Conservation (phyloP, 805 yeast genomes). For the Millerozyma miso region DNA sequence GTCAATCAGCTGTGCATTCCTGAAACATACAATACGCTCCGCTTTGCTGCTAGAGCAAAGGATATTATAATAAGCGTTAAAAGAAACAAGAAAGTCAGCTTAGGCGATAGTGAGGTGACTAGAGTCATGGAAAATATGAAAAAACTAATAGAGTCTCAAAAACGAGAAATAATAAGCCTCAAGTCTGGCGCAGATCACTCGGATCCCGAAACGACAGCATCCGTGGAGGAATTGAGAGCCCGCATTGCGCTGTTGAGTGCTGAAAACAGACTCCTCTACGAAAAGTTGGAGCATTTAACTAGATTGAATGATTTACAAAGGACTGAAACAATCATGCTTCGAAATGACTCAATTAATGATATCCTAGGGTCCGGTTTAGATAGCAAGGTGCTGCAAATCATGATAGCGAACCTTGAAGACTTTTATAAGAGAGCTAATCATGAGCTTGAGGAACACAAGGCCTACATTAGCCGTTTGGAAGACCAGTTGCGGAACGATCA, state of each 20-base stretch:
- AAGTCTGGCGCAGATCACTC: conserved; percentile 11
- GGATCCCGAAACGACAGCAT: not conserved
- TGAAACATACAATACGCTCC: conserved; percentile 80
- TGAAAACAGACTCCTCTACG: conserved; percentile 62
- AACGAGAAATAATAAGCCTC: conserved; percentile 44
- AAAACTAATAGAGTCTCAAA: conserved; percentile 58
- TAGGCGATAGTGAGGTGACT: conserved; percentile 37
- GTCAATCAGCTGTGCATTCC: conserved; percentile 45
- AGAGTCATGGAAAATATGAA: conserved; percentile 51
- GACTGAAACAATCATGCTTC: conserved; percentile 51
- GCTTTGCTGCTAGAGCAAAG: conserved; percentile 93
- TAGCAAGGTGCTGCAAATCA: conserved; percentile 31
- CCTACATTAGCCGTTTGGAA: conserved; percentile 59
- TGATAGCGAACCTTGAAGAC: conserved; percentile 47
- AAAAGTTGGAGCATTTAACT: conserved; percentile 64
- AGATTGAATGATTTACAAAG: conserved; percentile 59
- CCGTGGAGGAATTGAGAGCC: conserved; percentile 7
- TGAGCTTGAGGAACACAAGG: conserved; percentile 56
- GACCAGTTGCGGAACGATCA: conserved; percentile 39
- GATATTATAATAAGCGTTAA: conserved; percentile 71
- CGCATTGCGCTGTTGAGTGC: conserved; percentile 38
- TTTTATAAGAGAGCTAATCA: conserved; percentile 42
- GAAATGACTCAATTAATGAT: conserved; percentile 58
- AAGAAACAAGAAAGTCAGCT: conserved; percentile 37
- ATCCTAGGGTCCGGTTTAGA: conserved; percentile 45